Evolutionary conservation across 495 filamentous ascomycete species (phyloP), one percentile per base, ranked within the genome.

Genomic region (Cudoniella acicularis): DNA sequence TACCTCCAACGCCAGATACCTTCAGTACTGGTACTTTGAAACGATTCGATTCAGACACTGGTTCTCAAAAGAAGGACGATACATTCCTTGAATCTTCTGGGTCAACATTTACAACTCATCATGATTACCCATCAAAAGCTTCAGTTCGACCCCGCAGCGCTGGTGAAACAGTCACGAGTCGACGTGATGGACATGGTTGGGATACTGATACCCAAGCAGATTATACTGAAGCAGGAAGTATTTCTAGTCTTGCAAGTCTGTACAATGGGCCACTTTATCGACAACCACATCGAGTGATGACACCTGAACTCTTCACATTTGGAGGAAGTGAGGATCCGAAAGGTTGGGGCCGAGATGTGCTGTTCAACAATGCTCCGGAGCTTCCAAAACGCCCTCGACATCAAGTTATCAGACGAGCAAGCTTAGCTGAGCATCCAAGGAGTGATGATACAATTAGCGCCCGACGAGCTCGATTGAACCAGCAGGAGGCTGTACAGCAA

Each of bases 1-100:
- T 81, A 16, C 80, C 80, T 42, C 80, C 80, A 9, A 82, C 80
- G 1, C 80, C 80, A 0, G 80, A 83, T 60, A 83, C 80, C 0
- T 71, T 83, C 20, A 76, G 77, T 3, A 80, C 78, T 2, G 75
- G 73, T 13, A 79, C 78, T 0, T 69, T 83, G 30, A 70, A 70
- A 22, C 71, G 69, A 30, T 73, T 63, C 47, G 63, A 73, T 23
- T 66, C 71, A 43, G 73, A 76, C 43, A 71, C 8, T 6, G 9
- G 8, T 23, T 69, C 23, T 42, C 70, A 56, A 11, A 30, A 26
- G 23, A 18, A 59, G 26, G 49, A 59, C 23, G 49, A 36, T 1
- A 63, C 57, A 24, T 60, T 60, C 36, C 42, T 57, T 9, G 48
- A 51, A 27, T 61, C 21, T 41, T 54, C 56, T n/a, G n/a, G n/a